Conservation (phyloP, 352 stramenopile genomes). For the Hyphochytrium catenoides region DNA sequence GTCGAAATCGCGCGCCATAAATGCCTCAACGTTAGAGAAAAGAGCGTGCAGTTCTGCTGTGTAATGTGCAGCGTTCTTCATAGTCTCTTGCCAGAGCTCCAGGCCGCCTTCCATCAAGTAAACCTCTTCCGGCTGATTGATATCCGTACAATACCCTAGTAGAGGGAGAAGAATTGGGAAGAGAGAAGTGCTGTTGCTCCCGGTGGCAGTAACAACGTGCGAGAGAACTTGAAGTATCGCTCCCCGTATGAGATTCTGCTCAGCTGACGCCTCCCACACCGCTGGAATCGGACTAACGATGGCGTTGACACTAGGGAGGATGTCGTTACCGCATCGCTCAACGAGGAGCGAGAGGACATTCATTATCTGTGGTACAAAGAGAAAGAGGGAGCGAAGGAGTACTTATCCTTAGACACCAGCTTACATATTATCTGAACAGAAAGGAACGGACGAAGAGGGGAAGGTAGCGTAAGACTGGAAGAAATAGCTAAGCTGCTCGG, state of each 20-base stretch:
- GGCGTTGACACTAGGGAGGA: conserved; percentile 12
- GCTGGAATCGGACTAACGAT: neutral
- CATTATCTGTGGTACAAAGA: conserved; percentile 45
- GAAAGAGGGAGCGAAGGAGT: conserved; percentile 21
- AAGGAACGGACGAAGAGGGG: conserved; percentile 20
- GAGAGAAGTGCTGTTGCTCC: conserved; percentile 3
- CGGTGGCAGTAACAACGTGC: conserved; percentile 21
- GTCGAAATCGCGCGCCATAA: conserved; percentile 51
- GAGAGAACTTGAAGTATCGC: conserved; percentile 21
- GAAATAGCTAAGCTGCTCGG: conserved; percentile 9
- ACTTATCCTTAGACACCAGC: conserved; percentile 39
- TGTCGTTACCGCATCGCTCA: conserved; percentile 28
- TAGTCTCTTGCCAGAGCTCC: conserved; percentile 29
- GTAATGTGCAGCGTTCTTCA: conserved; percentile 24
- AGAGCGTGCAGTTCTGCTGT: conserved; percentile 32
- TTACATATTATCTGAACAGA: conserved; percentile 34
- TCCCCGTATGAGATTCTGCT: conserved; percentile 3
- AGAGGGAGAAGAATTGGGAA: conserved; percentile 12
- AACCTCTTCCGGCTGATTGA: conserved; percentile 46
- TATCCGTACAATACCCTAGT: conserved; percentile 27
- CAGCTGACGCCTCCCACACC: neutral
- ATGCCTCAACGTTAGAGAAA: conserved; percentile 25
- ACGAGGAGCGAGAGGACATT: conserved; percentile 50
- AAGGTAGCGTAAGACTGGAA: conserved; percentile 38
- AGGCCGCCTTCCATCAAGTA: conserved; percentile 57